Evolutionary conservation across 2,329 filamentous ascomycete species (phyloP).

Genomic region (Drechslera avenae): DNA sequence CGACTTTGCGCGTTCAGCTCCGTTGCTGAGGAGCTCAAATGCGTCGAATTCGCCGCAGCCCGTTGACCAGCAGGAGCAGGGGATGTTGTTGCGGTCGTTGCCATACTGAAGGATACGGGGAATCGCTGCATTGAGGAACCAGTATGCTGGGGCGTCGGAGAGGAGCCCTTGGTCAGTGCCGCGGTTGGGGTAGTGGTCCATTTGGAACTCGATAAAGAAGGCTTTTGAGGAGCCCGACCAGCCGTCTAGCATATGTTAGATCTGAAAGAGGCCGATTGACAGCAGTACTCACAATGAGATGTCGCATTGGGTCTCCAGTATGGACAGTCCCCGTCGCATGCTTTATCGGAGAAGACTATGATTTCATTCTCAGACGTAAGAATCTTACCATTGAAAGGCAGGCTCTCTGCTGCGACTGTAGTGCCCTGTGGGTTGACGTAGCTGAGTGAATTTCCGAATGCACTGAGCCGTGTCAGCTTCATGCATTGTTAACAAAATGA

Average conservation of each 20-base stretch:
- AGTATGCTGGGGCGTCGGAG: conserved; percentile 73
- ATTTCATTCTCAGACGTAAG: conserved; percentile 44
- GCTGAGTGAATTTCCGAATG: conserved; percentile 63
- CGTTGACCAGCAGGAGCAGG: conserved; percentile 73
- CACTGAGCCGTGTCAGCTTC: conserved; percentile 31
- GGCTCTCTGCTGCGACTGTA: conserved; percentile 53
- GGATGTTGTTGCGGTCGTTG: conserved; percentile 47
- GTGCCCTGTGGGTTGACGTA: conserved; percentile 58
- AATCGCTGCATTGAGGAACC: conserved; percentile 76
- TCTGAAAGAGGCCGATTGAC: background rate
- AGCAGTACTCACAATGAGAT: conserved; percentile 53
- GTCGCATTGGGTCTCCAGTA: conserved; percentile 56
- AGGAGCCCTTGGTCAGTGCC: conserved; percentile 49
- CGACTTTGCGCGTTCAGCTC: conserved; percentile 70
- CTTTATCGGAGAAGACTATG: conserved; percentile 42
- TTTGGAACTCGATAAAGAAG: conserved; percentile 75
- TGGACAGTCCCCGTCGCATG: conserved; percentile 57
- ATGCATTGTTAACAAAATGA: background rate
- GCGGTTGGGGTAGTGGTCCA: conserved; percentile 56
- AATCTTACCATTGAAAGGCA: conserved; percentile 56
- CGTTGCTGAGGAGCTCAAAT: conserved; percentile 70
- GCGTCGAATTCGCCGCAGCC: conserved; percentile 79
- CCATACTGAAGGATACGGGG: conserved; percentile 73
- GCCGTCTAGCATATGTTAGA: conserved; percentile 59
- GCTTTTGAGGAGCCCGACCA: conserved; percentile 72